These are phyloP conservation scores for Pterothamnion heteromorphum DNA, from an alignment of 31 red algal genomes.

Conservation along the genomic window DNA sequence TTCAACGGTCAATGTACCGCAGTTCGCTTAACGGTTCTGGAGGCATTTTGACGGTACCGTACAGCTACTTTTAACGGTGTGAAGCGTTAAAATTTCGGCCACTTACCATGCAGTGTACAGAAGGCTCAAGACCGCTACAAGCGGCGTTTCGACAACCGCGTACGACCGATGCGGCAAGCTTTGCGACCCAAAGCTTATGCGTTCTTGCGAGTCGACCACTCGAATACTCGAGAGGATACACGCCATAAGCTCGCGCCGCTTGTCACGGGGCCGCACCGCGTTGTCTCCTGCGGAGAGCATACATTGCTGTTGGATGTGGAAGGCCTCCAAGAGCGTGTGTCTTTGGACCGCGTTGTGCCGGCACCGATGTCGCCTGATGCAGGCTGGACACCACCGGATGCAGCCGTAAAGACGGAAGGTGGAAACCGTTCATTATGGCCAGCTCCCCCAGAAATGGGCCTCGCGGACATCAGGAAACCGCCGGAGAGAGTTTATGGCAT, in stretches of 20 bases:
- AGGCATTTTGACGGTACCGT: neutral
- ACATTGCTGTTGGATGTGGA: neutral
- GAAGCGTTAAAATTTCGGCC: neutral
- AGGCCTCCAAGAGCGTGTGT: neutral
- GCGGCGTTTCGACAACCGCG: neutral
- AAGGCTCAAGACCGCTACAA: neutral
- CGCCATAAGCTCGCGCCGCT: constrained; percentile 5
- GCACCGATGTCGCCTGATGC: neutral
- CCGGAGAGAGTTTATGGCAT: neutral
- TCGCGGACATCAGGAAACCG: neutral
- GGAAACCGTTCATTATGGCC: neutral
- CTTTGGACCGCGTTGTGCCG: neutral
- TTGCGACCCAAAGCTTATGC: neutral
- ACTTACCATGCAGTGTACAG: neutral
- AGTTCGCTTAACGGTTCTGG: neutral
- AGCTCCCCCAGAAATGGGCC: neutral
- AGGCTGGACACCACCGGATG: neutral
- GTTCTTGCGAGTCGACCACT: neutral
- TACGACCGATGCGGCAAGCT: neutral
- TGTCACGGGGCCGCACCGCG: neutral
- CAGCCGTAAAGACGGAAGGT: neutral
- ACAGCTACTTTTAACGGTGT: neutral
- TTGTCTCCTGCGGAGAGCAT: neutral
- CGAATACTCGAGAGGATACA: neutral
- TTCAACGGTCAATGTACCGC: neutral